Base-by-base conservation (phyloP, 2,329 filamentous ascomycete genomes). In the Alternaria hordeiaustralica region DNA sequence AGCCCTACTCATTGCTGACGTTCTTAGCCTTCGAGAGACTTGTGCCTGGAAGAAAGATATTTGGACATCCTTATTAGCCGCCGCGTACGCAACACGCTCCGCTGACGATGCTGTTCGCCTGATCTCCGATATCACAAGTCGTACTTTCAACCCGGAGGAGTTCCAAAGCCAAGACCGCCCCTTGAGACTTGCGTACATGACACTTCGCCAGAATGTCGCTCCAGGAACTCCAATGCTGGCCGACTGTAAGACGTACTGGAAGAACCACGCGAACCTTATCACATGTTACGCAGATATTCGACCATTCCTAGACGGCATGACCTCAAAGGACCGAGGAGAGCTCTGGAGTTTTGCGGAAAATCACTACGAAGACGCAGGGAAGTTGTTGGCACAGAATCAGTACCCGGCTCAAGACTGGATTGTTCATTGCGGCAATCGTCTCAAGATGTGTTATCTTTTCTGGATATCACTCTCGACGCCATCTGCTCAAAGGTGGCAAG, bases 271-370 rank as follows among this genome's bases (percentile, higher is more conserved):
- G 9, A 63, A 56, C 15, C 59, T 70, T 11, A 67, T 68, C 5
- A 67, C 59, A 20, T 78, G 76, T 61, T 79, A 75, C 47, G 59
- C 64, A 9, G 78, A 79, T 54, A 65, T 79, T 4, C 66, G 69
- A 21, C 70, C 44, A 6, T 71, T 72, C 46, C 66, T 78, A 2
- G 61, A 72, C 46, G 46, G 23, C 30, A 77, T 33, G 44, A 55
- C 7, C 25, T 51, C 12, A 55, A 65, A n/a, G 43, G 73, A 15
- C 60, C 69, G 46, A 49, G 25, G 18, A 33, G 64, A 2, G 72
- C 78, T 63, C 66, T 66, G 4, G 21, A 11, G 6, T 47, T 64
- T 49, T 53, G 28, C 12, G 30, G 68, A 43, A n/a, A 36, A 20
- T 23, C 30, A 55, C 1, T 55, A 10, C 9, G 25, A 9, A 10